Evolutionary conservation across 1,284 basidiomycete species (phyloP), one percentile per base, ranked within the genome.

Genomic region (Austropuccinia psidii): DNA sequence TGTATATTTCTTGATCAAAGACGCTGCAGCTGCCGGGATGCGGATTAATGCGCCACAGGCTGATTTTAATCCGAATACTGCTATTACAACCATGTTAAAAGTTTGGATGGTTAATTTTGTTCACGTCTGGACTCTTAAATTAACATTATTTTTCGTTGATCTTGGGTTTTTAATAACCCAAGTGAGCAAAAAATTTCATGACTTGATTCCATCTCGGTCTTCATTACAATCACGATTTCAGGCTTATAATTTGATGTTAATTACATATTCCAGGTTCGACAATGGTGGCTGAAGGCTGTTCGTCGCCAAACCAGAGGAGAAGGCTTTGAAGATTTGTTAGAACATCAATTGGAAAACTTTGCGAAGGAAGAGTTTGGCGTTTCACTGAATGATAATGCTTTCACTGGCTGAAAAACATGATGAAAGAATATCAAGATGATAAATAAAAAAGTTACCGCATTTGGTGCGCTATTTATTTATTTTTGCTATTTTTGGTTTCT

Each of bases 291-390:
- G 7, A 50, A 17, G 17, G 24, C 33, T 15, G 21, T 68, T 24
- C 19, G 21, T n/a, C 27, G 57, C 37, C n/a, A 60, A 33, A 33
- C 19, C 33, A 39, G 19, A 15, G 8, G 57, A 19, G 55, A 70
- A 70, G 68, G 68, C 13, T 70, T 70, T 35, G 68, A 70, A 31
- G 68, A 70, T 35, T 29, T 70, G 27, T 50, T 70, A 19, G 55
- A 70, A 21, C 37, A 45, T 27, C 55, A 70, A 19, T 43, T 70
- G 24, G 55, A 70, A n/a, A 49, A 6, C 19, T 43, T 70, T 2
- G 68, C 68, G 9, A 70, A 61, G n/a, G 57, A 70, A 37, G 68
- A 70, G 21, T 70, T 70, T 57, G 68, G 68, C 3, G 41, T 70
- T 2, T 37, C 54, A 2, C 37, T 70, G 11, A 57, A 70, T 47